Evolutionary conservation across 2,329 filamentous ascomycete species (phyloP).

Genomic region (Paracoccidioides lutzii): DNA sequence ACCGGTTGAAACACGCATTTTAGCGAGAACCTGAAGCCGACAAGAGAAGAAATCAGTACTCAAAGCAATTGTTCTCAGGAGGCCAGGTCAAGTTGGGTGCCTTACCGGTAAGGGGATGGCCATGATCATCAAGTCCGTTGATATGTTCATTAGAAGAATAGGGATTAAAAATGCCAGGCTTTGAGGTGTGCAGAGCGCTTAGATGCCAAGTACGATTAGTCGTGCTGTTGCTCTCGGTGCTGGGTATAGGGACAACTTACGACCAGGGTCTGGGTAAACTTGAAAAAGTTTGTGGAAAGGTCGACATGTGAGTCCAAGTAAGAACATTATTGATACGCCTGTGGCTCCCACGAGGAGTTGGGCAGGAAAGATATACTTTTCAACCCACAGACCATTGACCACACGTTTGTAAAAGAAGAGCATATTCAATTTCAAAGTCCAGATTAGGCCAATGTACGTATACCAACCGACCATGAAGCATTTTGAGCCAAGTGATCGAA

Average conservation of each 20-base stretch:
- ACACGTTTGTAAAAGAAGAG: slow-evolving; percentile 29
- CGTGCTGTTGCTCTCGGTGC: neutral
- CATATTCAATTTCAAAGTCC: slow-evolving; percentile 33
- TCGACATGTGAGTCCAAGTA: slow-evolving; percentile 20
- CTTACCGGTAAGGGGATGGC: slow-evolving; percentile 24
- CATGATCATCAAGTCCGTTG: slow-evolving; percentile 26
- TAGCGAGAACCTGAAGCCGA: slow-evolving; percentile 15
- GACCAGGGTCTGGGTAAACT: slow-evolving; percentile 26
- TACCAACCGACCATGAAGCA: slow-evolving; percentile 25
- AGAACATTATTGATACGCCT: slow-evolving; percentile 16
- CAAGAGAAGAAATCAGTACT: neutral
- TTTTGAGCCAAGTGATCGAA: slow-evolving; percentile 24
- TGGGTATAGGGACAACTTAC: slow-evolving; percentile 14
- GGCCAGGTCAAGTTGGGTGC: neutral
- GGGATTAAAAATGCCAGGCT: slow-evolving; percentile 22
- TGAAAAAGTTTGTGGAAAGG: slow-evolving; percentile 26
- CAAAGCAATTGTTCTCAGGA: neutral
- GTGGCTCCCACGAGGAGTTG: slow-evolving; percentile 21
- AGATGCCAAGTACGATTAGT: neutral
- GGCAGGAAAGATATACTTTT: slow-evolving; percentile 25
- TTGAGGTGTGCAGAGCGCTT: slow-evolving; percentile 21
- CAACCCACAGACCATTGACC: slow-evolving; percentile 23
- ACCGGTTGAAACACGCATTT: slow-evolving; percentile 17
- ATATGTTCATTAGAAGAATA: slow-evolving; percentile 23
- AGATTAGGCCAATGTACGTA: slow-evolving; percentile 26